Evolutionary conservation across 2,329 filamentous ascomycete genomes (phyloP), one percentile per base, ranked within the genome.

Genomic region (Aureobasidium sp.): DNA sequence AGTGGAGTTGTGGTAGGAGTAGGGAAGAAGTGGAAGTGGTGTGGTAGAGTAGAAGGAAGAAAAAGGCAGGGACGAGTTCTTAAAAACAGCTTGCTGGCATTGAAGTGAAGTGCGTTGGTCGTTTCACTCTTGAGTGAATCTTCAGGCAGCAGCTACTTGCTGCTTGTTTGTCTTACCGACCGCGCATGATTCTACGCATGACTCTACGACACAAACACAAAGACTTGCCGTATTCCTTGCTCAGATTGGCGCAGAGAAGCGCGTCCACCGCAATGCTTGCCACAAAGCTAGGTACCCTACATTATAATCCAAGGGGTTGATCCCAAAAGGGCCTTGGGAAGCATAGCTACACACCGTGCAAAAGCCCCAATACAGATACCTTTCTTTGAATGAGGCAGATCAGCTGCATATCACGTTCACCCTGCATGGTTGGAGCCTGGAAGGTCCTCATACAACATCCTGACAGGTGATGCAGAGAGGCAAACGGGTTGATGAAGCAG

Each of bases 121-220:
- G 6, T 22, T 15, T 59, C 42, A 48, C 15, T 48, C 6, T 34
- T 34, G 9, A 20, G 29, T 48, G 42, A 39, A 5, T 39, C 11
- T 34, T 3, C 45, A 59, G 56, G 56, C 44, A 59, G 31, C 56
- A 45, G 41, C 45, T 27, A 57, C 53, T 25, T 57, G 20, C 53
- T 34, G 39, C 45, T 44, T 45, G 41, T 29, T 20, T 55, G 51
- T 55, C 51, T 42, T 17, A 31, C 51, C 49, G 6, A 37, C 4
- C 48, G 12, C 31, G 31, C 48, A 51, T 36, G 12, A 48, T 2
- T 29, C 45, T 48, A 48, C 31, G 31, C 48, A 51, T 36, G 12
- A 48, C 1, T 29, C 45, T 48, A 48, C 45, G 11, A n/a, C 14
- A 48, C 11, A n/a, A 17, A 29, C 25, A n/a, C 45, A 31, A 48